These are phyloP conservation scores for Taxillus chinensis DNA, from an alignment of 164 flowering plant species.

Conservation along the genomic window DNA sequence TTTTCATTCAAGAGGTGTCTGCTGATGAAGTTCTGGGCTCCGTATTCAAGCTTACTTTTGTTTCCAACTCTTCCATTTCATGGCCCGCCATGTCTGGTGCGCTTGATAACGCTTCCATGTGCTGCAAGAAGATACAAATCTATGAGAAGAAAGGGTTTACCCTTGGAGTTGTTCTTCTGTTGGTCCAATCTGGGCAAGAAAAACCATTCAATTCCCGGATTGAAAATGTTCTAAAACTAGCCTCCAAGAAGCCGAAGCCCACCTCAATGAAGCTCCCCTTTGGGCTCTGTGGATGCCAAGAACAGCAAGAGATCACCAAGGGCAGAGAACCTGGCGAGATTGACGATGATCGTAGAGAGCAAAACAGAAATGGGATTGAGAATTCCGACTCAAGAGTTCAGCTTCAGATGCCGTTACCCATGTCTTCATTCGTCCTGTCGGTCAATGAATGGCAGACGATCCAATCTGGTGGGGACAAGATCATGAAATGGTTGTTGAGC, in stretches of 20 bases:
- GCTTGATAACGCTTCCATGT: constrained; percentile 55
- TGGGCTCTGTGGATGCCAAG: constrained; percentile 95
- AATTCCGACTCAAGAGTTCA: constrained; percentile 25
- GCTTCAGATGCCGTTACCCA: constrained; percentile 48
- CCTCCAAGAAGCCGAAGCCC: constrained; percentile 51
- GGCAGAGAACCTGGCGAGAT: constrained; percentile 42
- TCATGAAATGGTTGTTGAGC: constrained; percentile 65
- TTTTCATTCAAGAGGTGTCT: constrained; percentile 56
- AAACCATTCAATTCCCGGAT: constrained; percentile 42
- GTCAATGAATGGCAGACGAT: constrained; percentile 94
- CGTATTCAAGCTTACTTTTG: constrained; percentile 71
- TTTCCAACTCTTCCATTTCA: constrained; percentile 66
- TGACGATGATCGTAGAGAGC: constrained; percentile 41
- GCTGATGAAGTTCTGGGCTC: constrained; percentile 42
- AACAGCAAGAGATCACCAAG: constrained; percentile 60
- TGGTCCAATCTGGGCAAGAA: constrained; percentile 60
- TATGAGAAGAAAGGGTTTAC: constrained; percentile 84
- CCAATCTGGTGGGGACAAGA: constrained; percentile 54
- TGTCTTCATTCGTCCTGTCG: constrained; percentile 38
- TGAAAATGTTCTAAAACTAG: constrained; percentile 57
- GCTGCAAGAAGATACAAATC: constrained; percentile 86
- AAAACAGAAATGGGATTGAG: constrained; percentile 30
- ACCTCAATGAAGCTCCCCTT: constrained; percentile 68
- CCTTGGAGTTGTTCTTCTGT: constrained; percentile 47
- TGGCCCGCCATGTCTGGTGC: constrained; percentile 76